Percentiles rank a stretch among this genome's conserved stretches.
Conservation (phyloP, 306 rosid species). For the Nissolia schottii region DNA sequence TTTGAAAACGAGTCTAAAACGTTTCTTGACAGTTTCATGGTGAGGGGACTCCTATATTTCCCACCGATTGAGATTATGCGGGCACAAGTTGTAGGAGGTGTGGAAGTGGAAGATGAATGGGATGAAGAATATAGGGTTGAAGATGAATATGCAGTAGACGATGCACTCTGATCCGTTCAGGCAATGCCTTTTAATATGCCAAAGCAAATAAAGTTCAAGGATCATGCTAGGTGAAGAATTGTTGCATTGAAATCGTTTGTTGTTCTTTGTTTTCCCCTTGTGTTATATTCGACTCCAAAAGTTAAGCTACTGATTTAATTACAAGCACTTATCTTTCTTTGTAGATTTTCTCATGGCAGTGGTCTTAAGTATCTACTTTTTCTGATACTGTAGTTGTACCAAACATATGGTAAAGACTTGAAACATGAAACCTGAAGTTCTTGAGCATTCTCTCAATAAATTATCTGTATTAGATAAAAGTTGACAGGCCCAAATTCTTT, state of each 20-base stretch:
- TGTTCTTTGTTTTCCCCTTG: neutral
- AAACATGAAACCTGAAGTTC: neutral
- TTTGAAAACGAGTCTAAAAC: slow-evolving; percentile 29
- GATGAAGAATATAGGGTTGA: slow-evolving; percentile 52
- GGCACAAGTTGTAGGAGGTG: slow-evolving; percentile 24
- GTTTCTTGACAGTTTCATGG: neutral
- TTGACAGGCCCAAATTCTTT: neutral
- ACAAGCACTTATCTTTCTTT: neutral
- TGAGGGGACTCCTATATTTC: slow-evolving; percentile 25
- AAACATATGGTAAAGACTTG: neutral
- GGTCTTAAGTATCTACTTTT: neutral
- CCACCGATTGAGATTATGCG: slow-evolving; percentile 32
- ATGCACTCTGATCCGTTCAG: slow-evolving; percentile 29
- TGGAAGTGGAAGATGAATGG: slow-evolving; percentile 28
- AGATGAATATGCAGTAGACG: slow-evolving; percentile 48
- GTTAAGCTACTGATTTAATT: slow-evolving; percentile 7
- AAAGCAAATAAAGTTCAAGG: neutral
- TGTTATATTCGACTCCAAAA: slow-evolving; percentile 2
- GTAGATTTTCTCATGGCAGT: neutral
- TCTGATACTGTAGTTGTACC: neutral
- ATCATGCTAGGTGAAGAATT: slow-evolving; percentile 9
- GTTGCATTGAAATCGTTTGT: neutral
- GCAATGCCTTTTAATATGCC: slow-evolving; percentile 6
- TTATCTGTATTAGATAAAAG: neutral
- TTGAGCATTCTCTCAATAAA: neutral